Evolutionary conservation across 257 asterid species (phyloP).

Genomic region (Rauvolfia tetraphylla): DNA sequence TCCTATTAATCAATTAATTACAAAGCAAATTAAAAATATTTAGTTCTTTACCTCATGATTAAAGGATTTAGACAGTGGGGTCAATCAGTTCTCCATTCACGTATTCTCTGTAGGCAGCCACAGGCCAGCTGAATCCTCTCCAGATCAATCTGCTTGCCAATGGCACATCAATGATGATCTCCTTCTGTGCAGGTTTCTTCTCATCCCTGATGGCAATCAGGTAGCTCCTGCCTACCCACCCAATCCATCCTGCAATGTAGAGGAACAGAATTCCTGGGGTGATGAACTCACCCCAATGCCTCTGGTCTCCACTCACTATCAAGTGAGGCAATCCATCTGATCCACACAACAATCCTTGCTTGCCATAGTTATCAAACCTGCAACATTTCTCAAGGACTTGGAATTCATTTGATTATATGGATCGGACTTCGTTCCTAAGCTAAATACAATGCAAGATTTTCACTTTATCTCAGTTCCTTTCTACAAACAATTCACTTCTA

Average conservation of each 20-base stretch:
- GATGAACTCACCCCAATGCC: constrained; percentile 98
- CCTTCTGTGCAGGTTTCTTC: constrained; percentile 85
- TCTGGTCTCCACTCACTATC: constrained; percentile 97
- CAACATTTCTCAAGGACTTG: background rate
- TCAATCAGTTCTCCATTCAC: constrained; percentile 87
- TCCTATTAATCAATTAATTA: too few relatives aligned
- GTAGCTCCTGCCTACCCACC: constrained; percentile 98
- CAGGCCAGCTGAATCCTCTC: constrained; percentile 97
- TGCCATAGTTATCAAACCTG: constrained; percentile 85
- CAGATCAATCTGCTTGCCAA: constrained; percentile 66
- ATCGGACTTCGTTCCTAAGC: too few relatives aligned
- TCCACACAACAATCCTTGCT: constrained; percentile 83
- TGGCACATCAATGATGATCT: constrained; percentile 96
- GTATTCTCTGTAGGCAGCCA: constrained; percentile 93
- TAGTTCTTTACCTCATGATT: background rate
- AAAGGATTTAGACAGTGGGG: constrained; percentile 53
- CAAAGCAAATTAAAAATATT: too few relatives aligned
- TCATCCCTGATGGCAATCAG: constrained; percentile 85
- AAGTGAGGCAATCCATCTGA: constrained; percentile 90
- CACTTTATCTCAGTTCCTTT: too few relatives aligned
- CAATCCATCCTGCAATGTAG: constrained; percentile 96
- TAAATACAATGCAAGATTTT: too few relatives aligned
- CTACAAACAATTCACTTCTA: too few relatives aligned
- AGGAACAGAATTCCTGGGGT: constrained; percentile 88
- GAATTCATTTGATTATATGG: too few relatives aligned